A percentile compares a stretch with the other conserved stretches of the same genome.
Conservation (phyloP, 108 stramenopile species). For the Nannochloropsis salina region DNA sequence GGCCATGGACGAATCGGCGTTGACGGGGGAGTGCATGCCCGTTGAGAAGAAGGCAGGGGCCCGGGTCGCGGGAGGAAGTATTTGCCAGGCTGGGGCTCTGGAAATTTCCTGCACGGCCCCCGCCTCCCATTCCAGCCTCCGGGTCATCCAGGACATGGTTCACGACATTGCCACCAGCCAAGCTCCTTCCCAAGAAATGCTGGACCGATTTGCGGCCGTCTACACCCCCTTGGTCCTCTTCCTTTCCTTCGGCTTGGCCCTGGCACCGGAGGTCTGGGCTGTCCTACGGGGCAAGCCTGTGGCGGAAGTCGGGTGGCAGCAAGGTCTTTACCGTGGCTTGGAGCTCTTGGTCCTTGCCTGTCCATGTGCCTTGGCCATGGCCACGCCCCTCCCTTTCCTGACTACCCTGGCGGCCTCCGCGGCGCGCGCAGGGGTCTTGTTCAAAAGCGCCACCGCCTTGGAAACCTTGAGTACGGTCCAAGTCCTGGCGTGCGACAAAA, state of each 20-base stretch:
- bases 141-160: conserved; percentile 1
- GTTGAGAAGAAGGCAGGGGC: background rate
- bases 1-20: background rate
- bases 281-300: background rate
- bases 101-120: background rate
- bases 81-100: background rate
- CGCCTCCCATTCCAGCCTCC: background rate
- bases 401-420: background rate
- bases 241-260: background rate
- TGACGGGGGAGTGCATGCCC: background rate
- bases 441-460: background rate
- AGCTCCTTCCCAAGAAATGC: background rate
- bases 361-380: background rate
- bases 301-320: background rate
- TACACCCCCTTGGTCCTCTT: background rate
- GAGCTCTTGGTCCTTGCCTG: background rate
- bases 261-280: background rate
- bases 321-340: background rate
- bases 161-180: conserved; percentile 4
- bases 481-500: background rate
- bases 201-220: background rate
- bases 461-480: background rate
- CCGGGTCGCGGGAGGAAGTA: background rate
- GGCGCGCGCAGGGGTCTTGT: background rate
- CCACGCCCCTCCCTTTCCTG: background rate